Conservation (phyloP, 2,329 filamentous ascomycete species). For the Fusarium sp. region DNA sequence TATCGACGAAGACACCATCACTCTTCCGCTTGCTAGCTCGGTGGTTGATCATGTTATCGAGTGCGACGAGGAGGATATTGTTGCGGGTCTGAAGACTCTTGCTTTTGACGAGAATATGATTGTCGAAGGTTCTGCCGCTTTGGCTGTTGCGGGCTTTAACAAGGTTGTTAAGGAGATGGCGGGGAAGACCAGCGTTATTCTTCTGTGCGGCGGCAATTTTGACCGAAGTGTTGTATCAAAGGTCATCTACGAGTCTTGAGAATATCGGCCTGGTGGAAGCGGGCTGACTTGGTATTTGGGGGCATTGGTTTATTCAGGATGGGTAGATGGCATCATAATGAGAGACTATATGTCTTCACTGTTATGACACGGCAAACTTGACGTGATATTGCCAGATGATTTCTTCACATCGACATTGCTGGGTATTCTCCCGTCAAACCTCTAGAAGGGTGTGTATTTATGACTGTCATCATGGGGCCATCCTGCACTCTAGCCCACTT, state of each 20-base stretch:
- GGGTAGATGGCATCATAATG: neutral
- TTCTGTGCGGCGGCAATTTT: neutral
- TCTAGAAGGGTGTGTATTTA: neutral
- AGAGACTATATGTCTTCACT: neutral
- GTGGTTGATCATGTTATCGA: conserved; percentile 41
- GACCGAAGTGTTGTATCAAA: neutral
- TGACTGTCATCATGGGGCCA: neutral
- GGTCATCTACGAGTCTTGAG: neutral
- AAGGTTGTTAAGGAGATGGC: conserved; percentile 17
- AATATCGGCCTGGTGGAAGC: neutral
- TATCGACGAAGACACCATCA: conserved; percentile 41
- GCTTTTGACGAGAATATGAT: conserved; percentile 43
- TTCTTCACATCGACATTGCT: too few species aligned
- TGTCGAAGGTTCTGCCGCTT: conserved; percentile 39
- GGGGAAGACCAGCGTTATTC: neutral
- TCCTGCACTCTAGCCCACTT: neutral
- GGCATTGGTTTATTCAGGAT: neutral
- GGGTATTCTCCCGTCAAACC: neutral
- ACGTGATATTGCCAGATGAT: too few species aligned
- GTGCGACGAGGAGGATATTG: conserved; percentile 36
- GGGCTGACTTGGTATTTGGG: neutral
- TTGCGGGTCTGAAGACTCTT: conserved; percentile 20
- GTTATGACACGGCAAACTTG: too few species aligned
- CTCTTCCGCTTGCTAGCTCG: conserved; percentile 29
- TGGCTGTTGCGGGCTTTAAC: conserved; percentile 39